Evolutionary conservation across 2,329 filamentous ascomycete genomes (phyloP).

Genomic region (Epichloe coenophiala): DNA sequence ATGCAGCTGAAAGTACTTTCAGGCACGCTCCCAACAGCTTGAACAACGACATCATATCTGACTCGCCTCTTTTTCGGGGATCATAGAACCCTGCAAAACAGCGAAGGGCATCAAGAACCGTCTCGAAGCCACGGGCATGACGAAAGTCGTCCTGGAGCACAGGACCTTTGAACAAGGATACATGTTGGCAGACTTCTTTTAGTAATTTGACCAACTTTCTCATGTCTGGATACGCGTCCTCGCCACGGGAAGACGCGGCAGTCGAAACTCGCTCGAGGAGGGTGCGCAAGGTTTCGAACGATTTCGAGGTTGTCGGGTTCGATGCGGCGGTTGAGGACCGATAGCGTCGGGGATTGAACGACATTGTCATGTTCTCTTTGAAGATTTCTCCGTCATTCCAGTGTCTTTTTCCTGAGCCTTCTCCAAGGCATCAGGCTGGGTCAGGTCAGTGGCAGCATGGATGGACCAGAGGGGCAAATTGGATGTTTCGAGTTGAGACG

Average conservation of each 20-base stretch:
- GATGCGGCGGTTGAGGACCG: constrained; percentile 53
- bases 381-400: constrained; percentile 4
- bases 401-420: constrained; percentile 18
- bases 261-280: constrained; percentile 35
- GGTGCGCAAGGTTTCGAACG: constrained; percentile 39
- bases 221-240: constrained; percentile 34
- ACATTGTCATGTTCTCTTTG: constrained; percentile 27
- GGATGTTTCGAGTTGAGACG: background rate
- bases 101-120: constrained; percentile 54
- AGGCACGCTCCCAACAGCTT: constrained; percentile 58
- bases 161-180: constrained; percentile 35
- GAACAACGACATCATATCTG: constrained; percentile 53
- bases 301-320: constrained; percentile 42
- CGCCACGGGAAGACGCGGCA: constrained; percentile 18
- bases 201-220: constrained; percentile 39
- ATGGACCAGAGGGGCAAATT: constrained; percentile 11
- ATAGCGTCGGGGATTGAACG: constrained; percentile 40
- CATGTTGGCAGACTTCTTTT: constrained; percentile 51
- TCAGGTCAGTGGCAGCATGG: constrained; percentile 21
- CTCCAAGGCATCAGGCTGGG: constrained; percentile 24
- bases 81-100: constrained; percentile 66
- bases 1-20: constrained; percentile 58
- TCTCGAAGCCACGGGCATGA: constrained; percentile 64
- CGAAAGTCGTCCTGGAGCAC: constrained; percentile 68
- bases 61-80: constrained; percentile 41